phyloP scores from a whole-genome alignment of 2,329 filamentous ascomycete species.

The Ceratocystiopsis sp. region DNA sequence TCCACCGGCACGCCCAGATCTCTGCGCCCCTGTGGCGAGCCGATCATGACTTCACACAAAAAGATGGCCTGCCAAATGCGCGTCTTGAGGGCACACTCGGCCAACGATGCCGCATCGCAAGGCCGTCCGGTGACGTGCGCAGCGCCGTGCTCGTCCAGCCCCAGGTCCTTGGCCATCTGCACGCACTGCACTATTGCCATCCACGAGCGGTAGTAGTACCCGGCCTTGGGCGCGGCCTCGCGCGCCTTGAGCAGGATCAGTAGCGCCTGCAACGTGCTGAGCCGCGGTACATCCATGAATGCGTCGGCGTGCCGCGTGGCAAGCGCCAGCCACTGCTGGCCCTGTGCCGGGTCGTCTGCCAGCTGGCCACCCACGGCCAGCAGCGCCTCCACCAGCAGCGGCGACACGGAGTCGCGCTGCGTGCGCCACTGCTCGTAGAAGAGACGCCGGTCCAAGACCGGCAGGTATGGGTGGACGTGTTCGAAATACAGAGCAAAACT shows the following conservation, averaged over 20 bases:
- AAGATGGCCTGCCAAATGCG: constrained; percentile 83
- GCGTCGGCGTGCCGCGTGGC: constrained; percentile 81
- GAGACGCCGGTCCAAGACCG: constrained; percentile 64
- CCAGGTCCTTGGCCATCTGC: constrained; percentile 83
- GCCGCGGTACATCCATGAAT: constrained; percentile 78
- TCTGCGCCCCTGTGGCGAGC: constrained; percentile 74
- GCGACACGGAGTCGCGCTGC: constrained; percentile 70
- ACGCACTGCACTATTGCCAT: constrained; percentile 86
- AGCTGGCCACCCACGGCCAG: constrained; percentile 79
- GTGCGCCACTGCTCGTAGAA: constrained; percentile 86
- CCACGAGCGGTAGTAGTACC: constrained; percentile 96
- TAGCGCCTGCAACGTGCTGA: constrained; percentile 84
- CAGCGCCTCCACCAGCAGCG: constrained; percentile 73
- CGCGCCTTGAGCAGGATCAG: constrained; percentile 78
- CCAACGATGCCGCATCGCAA: constrained; percentile 45
- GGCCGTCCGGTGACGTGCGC: constrained; percentile 54
- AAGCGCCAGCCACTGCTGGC: constrained; percentile 82
- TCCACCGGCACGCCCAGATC: constrained; percentile 62
- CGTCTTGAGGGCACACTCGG: constrained; percentile 71
- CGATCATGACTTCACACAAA: constrained; percentile 79
- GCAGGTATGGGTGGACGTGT: constrained; percentile 83
- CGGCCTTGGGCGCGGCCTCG: constrained; percentile 79
- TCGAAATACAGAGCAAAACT: constrained; percentile 86
- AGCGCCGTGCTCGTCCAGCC: constrained; percentile 71
- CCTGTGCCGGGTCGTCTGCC: constrained; percentile 67